A percentile compares a stretch with the other conserved stretches of the same genome.
phyloP scores from a whole-genome alignment of 2,329 filamentous ascomycete genomes.

The Scytalidium lignicola region DNA sequence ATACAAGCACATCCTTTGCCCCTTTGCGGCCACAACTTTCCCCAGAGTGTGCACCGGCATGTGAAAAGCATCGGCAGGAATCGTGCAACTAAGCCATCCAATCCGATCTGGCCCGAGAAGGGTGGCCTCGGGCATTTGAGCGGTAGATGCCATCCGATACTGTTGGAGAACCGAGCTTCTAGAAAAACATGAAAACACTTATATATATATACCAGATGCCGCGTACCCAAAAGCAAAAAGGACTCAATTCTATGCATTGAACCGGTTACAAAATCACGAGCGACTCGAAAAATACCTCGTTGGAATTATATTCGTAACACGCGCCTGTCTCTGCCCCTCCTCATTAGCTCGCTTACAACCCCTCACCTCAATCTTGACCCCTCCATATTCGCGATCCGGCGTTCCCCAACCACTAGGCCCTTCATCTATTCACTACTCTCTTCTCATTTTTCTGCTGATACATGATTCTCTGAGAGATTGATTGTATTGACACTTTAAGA shows the following conservation, averaged over 20 bases:
- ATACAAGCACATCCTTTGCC: background rate
- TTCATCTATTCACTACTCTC: background rate
- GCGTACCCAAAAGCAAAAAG: too few species aligned
- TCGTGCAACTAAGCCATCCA: slow-evolving; percentile 2
- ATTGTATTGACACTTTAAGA: background rate
- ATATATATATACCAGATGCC: background rate
- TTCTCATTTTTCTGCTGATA: background rate
- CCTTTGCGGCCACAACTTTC: background rate
- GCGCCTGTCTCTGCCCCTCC: background rate
- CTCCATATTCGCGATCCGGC: background rate
- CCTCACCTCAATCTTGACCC: background rate
- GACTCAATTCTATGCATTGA: too few species aligned
- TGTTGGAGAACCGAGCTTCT: background rate
- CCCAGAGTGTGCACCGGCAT: slow-evolving; percentile 10
- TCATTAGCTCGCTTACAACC: background rate
- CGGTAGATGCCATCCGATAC: background rate
- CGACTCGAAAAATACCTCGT: too few species aligned
- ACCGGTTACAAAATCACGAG: too few species aligned
- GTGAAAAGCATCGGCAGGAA: slow-evolving; percentile 15
- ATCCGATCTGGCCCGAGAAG: slow-evolving; percentile 10
- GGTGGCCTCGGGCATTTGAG: slow-evolving; percentile 13
- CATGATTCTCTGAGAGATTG: background rate
- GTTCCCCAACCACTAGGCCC: background rate
- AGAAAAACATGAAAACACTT: background rate
- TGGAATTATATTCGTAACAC: background rate